Evolutionary conservation across 1,284 basidiomycete species (phyloP), one percentile per base, ranked within the genome.

Genomic region (Apiotrichum siamense): DNA sequence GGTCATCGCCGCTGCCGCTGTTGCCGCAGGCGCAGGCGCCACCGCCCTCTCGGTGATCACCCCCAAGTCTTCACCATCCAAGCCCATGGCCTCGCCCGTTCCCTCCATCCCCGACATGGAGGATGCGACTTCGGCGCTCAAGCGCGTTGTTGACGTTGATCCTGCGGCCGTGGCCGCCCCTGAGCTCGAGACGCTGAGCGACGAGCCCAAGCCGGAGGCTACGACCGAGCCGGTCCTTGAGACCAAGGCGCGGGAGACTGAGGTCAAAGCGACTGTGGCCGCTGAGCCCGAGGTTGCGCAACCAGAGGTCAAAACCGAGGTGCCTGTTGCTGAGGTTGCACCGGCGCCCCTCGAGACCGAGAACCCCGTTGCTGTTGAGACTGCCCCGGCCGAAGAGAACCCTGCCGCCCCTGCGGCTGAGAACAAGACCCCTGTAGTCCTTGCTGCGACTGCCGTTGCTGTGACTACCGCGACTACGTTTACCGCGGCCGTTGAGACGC

Each of bases 341-440:
- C 11, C 86, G 18, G 41, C 18, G 13, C 27, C 41, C 2, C 20
- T 24, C 13, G 31, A 23, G 15, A 17, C 35, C 0, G 44, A 36
- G 25, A 24, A 13, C 10, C 18, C 44, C 18, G 24, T 35, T 29
- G 17, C 35, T 23, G 18, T 11, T 15, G 44, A 37, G 24, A 7
- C 24, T 11, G 20, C 27, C 20, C n/a, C 33, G 15, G 44, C 21
- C 18, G 21, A 11, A 3, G 33, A 9, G 21, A 6, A 10, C 20
- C 21, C 17, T 10, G 29, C 41, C 20, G 18, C 13, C 29, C 11
- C 15, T 12, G 27, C 20, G 11, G 29, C 27, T 15, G 18, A 31
- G 29, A 33, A 13, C 10, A 11, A 46, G 36, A 13, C 25, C 24
- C 10, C 18, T 36, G 35, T 20, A 23, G 4, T 35, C 1, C 29